Evolutionary conservation across 352 stramenopile genomes (phyloP).

Genomic region (Globisporangium nunn): DNA sequence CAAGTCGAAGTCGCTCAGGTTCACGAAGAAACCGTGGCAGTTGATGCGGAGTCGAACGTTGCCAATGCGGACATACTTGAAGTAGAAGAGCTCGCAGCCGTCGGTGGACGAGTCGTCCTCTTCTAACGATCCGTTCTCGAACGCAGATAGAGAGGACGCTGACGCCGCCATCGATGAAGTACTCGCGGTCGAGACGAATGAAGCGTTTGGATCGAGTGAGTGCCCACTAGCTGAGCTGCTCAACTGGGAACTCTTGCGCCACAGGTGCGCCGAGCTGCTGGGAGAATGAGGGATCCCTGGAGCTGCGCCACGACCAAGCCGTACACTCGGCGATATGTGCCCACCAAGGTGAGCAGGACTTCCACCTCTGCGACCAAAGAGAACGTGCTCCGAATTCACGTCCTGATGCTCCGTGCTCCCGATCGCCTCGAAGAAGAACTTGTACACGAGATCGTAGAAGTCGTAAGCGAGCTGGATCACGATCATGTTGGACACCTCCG

Average conservation of each 20-base stretch:
- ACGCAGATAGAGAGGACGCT: conserved; percentile 8
- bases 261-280: background rate
- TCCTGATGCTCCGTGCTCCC: conserved; percentile 19
- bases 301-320: background rate
- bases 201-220: conserved; percentile 1
- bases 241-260: conserved; percentile 9
- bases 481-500: conserved; percentile 77
- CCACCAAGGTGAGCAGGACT: background rate
- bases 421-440: conserved; percentile 78
- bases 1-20: conserved; percentile 74
- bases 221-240: conserved; percentile 3
- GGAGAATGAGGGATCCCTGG: background rate
- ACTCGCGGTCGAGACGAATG: background rate
- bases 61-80: conserved; percentile 79
- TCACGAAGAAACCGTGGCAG: conserved; percentile 84
- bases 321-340: conserved; percentile 1
- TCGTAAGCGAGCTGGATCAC: conserved; percentile 75
- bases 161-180: background rate
- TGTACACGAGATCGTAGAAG: conserved; percentile 81
- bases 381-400: conserved; percentile 34
- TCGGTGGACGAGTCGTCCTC: conserved; percentile 48
- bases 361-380: conserved; percentile 49
- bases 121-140: conserved; percentile 19
- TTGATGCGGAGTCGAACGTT: conserved; percentile 77
- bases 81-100: conserved; percentile 75